Evolutionary conservation across 768 basidiomycete species (phyloP), one percentile per base, ranked within the genome.

Genomic region (Pleurotus pulmonarius): DNA sequence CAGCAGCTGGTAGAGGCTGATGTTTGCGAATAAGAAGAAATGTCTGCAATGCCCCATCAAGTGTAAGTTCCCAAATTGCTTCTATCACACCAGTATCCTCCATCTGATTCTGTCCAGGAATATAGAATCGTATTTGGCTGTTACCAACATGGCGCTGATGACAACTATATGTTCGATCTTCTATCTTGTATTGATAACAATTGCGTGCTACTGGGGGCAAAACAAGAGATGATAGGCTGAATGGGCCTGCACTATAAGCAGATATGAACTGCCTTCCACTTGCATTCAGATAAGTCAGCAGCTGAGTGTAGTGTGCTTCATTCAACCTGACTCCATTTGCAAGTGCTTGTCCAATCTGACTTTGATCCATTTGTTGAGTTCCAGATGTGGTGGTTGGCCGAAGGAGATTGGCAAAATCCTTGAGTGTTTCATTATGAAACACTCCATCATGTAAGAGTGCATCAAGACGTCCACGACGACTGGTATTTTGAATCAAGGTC

Each of bases 101-200:
- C 6, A 52, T 25, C 26, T 39, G 37, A 55, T 45, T 16, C 12
- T 18, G 40, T 3, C 46, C 18, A 34, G 63, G 63, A 45, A 61
- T 47, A 22, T 58, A 56, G 41, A 63, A 66, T 26, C 62, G 62
- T 34, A 68, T 64, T 16, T 59, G 59, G 60, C 65, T 65, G 46
- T 63, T 66, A 2, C 61, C 64, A 52, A 52, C n/a, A 38, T 64
- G 60, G 40, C 59, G 59, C 1, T 45, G 49, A 8, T 54, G 44
- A 45, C 63, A 61, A 53, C 65, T 63, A 40, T 63, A 68, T 3
- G 53, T 59, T 3, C 47, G 52, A n/a, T 63, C 55, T 41, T 45
- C 58, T 26, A 56, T 39, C 25, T 61, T 53, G 12, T 63, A 45
- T 12, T 63, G 58, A 15, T 29, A n/a, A 29, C 54, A 59, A 1